Evolutionary conservation across 2,329 filamentous ascomycete genomes (phyloP), one percentile per base, ranked within the genome.

Genomic region (Pseudogymnoascus sp.): DNA sequence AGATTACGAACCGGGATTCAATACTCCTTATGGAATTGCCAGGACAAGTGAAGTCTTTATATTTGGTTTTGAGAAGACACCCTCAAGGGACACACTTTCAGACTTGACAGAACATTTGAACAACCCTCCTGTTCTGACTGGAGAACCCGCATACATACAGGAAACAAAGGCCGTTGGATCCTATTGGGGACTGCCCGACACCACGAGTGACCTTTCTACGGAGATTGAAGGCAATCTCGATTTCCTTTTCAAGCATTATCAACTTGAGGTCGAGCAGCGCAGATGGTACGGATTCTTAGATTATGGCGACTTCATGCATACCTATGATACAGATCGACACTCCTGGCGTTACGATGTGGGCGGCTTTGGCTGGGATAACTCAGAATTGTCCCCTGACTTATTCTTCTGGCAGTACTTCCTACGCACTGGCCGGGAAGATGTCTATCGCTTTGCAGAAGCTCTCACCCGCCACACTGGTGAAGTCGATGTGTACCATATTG

Each of bases 351-450:
- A 86, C 62, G 84, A 87, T 52, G 71, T 87, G 15, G 84, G 84
- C 3, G 84, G 84, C 0, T 87, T 83, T 63, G 83, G 82, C 0
- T 87, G 84, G 84, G 84, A 86, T 58, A 87, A 87, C 67, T 84
- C 81, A 0, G 84, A 87, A 68, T 75, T 87, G 0, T 86, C 83
- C 0, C 81, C 84, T 0, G 83, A 87, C 66, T 71, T 86, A 1
- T 87, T 81, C 73, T 79, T 87, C 66, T 87, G 84, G 84, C 79
- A 78, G 3, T 82, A 84, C 62, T 87, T 86, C 72, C 75, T 87
- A 1, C 79, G 80, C 8, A 86, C 82, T 0, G 83, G 83, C 0
- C 75, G 80, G 1, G 76, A 78, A 2, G 82, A 84, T 60, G 79
- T 84, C 0, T 87, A 81, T 67, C 77, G 80, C 0, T 79, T 86